A percentile compares a stretch with the other conserved stretches of the same genome.
phyloP scores from a whole-genome alignment of 192 early-diverging fungal species.

The Backusella australiensis region DNA sequence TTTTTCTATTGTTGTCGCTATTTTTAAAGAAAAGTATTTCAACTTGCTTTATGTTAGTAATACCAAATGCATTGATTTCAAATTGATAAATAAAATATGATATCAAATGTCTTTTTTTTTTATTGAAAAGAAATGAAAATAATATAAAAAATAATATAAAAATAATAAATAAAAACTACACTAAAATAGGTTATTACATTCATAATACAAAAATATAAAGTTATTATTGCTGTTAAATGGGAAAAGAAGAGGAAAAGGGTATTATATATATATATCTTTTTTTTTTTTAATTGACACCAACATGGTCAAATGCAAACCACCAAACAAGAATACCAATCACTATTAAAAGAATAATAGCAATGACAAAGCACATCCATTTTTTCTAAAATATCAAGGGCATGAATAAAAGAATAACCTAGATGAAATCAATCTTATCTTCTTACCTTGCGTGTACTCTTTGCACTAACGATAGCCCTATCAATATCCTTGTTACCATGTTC shows the following conservation, averaged over 20 bases:
- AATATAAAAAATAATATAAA: neutral
- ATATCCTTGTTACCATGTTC: constrained; percentile 68
- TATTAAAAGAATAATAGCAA: constrained; percentile 32
- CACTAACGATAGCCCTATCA: constrained; percentile 50
- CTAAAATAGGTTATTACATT: constrained; percentile 1
- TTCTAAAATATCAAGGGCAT: constrained; percentile 20
- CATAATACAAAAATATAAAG: neutral
- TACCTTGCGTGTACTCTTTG: constrained; percentile 38
- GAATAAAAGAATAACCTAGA: neutral
- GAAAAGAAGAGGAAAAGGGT: no score
- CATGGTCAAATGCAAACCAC: constrained; percentile 37
- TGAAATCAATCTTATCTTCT: neutral
- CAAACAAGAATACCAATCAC: constrained; percentile 28
- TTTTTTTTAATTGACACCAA: constrained; percentile 23
- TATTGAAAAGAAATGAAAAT: neutral
- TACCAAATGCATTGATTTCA: neutral
- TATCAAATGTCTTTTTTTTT: neutral
- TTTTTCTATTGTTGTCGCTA: neutral
- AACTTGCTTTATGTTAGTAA: neutral
- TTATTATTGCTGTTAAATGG: neutral
- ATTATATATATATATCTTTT: no score
- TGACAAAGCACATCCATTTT: constrained; percentile 37
- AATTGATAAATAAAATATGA: neutral
- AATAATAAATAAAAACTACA: constrained; percentile 1
- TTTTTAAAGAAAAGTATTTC: no score